phyloP scores from a whole-genome alignment of 1,139 yeast species.

The Pichia sp. region DNA sequence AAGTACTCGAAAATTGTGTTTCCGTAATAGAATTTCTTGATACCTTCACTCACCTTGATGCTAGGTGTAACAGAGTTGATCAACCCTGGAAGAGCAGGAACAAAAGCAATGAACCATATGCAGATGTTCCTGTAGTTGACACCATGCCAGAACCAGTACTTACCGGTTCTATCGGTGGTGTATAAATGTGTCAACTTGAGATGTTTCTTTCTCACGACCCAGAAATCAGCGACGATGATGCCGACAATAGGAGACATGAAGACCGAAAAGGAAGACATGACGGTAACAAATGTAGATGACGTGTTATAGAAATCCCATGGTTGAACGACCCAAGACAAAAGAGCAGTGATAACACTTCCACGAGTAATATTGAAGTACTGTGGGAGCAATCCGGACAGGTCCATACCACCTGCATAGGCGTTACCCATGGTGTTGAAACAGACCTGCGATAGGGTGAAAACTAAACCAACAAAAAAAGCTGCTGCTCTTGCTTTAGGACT shows the following conservation, averaged over 20 bases:
- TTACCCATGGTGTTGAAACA: conserved; percentile 2
- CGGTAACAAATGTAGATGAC: background rate
- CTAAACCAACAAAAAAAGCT: background rate
- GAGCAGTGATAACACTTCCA: background rate
- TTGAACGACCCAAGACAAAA: background rate
- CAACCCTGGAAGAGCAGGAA: conserved; percentile 1
- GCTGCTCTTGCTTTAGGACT: conserved; percentile 1
- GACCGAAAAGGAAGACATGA: conserved; percentile 6
- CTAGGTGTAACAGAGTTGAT: background rate
- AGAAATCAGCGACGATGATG: background rate
- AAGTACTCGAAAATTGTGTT: background rate
- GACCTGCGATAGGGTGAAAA: background rate
- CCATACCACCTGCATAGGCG: conserved; percentile 3
- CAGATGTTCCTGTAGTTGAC: background rate
- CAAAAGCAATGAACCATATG: background rate
- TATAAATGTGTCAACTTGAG: background rate
- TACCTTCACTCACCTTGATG: background rate
- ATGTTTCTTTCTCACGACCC: background rate
- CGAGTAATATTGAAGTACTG: background rate
- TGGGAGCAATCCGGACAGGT: background rate
- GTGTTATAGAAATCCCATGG: conserved; percentile 4
- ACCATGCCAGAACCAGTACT: conserved; percentile 3
- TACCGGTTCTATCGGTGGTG: background rate
- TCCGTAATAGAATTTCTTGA: background rate
- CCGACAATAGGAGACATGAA: conserved; percentile 1